Conservation (phyloP, 306 rosid species). For the Castanea sativa region DNA sequence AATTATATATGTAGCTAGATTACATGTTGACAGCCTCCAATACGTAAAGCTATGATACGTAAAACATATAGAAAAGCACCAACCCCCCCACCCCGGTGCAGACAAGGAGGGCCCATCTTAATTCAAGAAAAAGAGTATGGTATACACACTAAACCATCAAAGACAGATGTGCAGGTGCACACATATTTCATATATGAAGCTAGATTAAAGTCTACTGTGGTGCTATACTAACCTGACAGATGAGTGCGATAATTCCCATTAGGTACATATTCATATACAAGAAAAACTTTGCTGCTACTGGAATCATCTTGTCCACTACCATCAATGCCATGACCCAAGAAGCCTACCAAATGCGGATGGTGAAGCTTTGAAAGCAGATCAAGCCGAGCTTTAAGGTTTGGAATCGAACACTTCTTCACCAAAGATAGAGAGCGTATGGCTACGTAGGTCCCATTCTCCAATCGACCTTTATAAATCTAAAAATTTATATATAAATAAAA, state of each 20-base stretch:
- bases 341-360: constrained; percentile 84
- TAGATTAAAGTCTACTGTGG: background rate
- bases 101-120: background rate
- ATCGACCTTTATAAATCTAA: constrained; percentile 74
- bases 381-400: constrained; percentile 63
- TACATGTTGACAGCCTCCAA: constrained; percentile 23
- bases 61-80: background rate
- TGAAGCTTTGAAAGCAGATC: constrained; percentile 84
- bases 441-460: constrained; percentile 61
- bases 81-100: background rate
- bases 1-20: constrained; percentile 3
- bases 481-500: constrained; percentile 18
- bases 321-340: constrained; percentile 78
- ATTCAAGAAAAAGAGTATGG: background rate
- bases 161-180: background rate
- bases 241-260: constrained; percentile 54
- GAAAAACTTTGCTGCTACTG: constrained; percentile 50
- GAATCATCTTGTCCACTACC: constrained; percentile 52
- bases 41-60: background rate
- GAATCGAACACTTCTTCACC: constrained; percentile 59
- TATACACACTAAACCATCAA: background rate
- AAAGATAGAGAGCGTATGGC: constrained; percentile 52
- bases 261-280: constrained; percentile 65
- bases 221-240: constrained; percentile 58
- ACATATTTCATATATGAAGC: background rate